A percentile compares a stretch with the other conserved stretches of the same genome.
Conservation (phyloP, 2,329 filamentous ascomycete species). For the Botrytis galanthina region DNA sequence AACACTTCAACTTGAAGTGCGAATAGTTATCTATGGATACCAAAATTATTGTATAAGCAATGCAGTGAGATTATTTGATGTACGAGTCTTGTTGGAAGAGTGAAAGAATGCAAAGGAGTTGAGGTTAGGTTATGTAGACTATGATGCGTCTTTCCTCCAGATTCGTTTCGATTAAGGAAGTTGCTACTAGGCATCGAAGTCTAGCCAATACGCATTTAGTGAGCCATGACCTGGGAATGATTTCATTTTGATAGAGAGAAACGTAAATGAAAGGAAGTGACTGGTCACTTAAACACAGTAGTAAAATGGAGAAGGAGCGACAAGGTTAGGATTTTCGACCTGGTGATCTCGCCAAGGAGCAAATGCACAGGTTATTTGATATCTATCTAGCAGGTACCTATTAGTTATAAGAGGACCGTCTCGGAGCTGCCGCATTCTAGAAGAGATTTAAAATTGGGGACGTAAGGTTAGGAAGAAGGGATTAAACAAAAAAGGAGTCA, state of each 20-base stretch:
- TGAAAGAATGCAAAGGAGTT: background rate
- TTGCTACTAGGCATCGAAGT: background rate
- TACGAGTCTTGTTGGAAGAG: background rate
- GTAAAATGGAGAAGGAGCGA: background rate
- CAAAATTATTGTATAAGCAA: background rate
- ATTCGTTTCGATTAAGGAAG: background rate
- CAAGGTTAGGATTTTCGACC: background rate
- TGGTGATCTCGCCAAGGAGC: background rate
- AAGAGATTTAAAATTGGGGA: background rate
- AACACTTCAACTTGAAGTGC: background rate
- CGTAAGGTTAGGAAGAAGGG: too few species aligned
- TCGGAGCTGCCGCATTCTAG: background rate
- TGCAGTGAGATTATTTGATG: background rate
- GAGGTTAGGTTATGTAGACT: background rate
- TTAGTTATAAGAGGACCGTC: background rate
- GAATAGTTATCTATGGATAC: background rate
- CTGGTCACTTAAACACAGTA: background rate
- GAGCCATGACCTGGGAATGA: background rate
- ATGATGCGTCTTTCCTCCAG: background rate
- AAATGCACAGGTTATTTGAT: background rate
- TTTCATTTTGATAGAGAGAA: background rate
- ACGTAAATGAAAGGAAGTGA: background rate
- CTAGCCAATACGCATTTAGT: background rate
- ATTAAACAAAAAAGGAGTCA: background rate
- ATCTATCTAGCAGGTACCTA: background rate